Evolutionary conservation across 2,329 filamentous ascomycete species (phyloP), one percentile per base, ranked within the genome.

Genomic region (Periglandula ipomoeae): DNA sequence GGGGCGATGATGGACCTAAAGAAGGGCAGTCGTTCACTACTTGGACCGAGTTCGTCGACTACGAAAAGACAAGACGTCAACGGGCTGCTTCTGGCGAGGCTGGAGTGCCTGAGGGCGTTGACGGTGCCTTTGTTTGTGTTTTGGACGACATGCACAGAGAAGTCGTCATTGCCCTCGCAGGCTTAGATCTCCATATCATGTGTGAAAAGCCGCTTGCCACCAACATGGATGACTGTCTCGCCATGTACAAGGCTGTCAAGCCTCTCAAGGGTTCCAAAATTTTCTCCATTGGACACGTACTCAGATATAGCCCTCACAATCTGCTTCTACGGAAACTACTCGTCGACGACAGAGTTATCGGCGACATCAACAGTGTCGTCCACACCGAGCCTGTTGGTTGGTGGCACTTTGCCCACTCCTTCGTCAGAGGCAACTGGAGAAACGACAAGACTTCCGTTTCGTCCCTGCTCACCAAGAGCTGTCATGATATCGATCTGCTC

Each of bases 381-480:
- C 93, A 97, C 66, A 93, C 88, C 0, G 93, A 97, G 65, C 93
- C 93, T 0, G 84, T 98, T 0, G 93, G 93, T 1, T 95, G 86
- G 83, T 97, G 89, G 88, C 93, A 97, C 64, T 97, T 94, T 63
- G 76, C 85, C 0, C 90, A 95, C 64, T 89, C 84, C 38, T 95
- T 91, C 58, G 91, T 97, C 32, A 79, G 87, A 41, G 93, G 93
- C 15, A 96, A 97, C 67, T 97, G 93, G 93, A 81, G 91, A 5
- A 87, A 87, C 53, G 82, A 88, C 55, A 84, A 81, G 0, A 84
- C 71, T 5, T 83, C 78, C n/a, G 90, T 78, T 22, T 91, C 84
- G 6, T 91, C 87, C 1, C 74, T 98, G 2, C 75, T 98, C 26
- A 95, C 91, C 3, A 98, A 97, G 68, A 94, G 88, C 51, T 97